Evolutionary conservation across 176 grass and related monocot species (phyloP), one percentile per base, ranked within the genome.

Genomic region (Panicum miliaceum): DNA sequence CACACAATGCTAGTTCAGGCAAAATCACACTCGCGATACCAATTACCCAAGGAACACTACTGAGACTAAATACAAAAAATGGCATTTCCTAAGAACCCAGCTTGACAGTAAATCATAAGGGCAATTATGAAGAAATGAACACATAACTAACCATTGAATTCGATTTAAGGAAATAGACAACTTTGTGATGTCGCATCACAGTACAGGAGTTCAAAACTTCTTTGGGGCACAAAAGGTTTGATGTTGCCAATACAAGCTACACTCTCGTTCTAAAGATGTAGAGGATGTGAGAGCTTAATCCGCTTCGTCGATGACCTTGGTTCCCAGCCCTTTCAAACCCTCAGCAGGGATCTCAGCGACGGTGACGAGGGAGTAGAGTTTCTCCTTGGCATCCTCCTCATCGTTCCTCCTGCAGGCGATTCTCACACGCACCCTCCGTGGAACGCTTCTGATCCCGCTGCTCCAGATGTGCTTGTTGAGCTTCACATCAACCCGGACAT

Each of bases 381-480:
- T 91, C 77, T 96, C 94, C 78, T 93, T 93, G 38, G 94, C 94
- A 37, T 96, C 91, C 81, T 97, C 94, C 73, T 93, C 94, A 0
- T 91, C 91, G 12, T 97, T 93, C 73, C 91, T 93, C 89, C 77
- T 96, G 77, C 94, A 91, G 38, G 94, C 87, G 53, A 96, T 93
- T 74, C 89, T 86, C 81, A 96, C 94, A 0, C 91, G 94, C 57
- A 96, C 89, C 63, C 91, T 88, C 41, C 87, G 80, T 11, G 91
- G 94, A 14, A 97, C 91, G 20, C 94, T 88, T 74, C 94, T 92
- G 77, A 97, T 91, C n/a, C 94, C 94, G 16, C 89, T 93, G 91
- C 94, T 97, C 94, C 94, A 97, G 68, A 97, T 91, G 66, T 93
- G 91, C 84, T 97, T 97, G 91, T 97, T 97, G 62, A 97, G 79